phyloP scores from a whole-genome alignment of 148 eudicot species.

The Silene latifolia region DNA sequence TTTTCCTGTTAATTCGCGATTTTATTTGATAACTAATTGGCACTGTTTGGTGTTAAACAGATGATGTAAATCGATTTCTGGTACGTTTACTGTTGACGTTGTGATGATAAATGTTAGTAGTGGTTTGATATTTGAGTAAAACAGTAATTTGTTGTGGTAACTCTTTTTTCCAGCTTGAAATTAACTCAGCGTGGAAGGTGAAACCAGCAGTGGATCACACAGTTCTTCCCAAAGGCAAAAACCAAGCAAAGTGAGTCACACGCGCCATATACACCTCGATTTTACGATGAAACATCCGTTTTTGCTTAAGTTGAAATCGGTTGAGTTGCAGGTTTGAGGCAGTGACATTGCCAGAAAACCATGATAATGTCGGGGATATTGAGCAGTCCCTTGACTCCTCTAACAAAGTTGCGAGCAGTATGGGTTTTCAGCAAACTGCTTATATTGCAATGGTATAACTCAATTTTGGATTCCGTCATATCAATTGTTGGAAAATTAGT shows the following conservation, averaged over 20 bases:
- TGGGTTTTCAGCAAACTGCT: conserved; percentile 54
- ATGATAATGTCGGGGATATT: conserved; percentile 53
- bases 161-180: conserved; percentile 49
- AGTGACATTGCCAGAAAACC: conserved; percentile 70
- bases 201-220: conserved; percentile 64
- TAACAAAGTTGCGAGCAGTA: conserved; percentile 29
- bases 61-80: conserved; percentile 90
- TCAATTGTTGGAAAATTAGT: no score
- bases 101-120: not conserved
- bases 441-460: conserved; percentile 76
- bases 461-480: no score
- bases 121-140: not conserved
- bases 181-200: conserved; percentile 92
- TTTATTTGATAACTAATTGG: conserved; percentile 7
- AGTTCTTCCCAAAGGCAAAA: conserved; percentile 74
- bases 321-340: conserved; percentile 55
- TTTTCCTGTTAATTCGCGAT: not conserved
- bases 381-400: conserved; percentile 53
- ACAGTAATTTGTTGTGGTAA: not conserved
- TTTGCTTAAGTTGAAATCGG: not conserved
- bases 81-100: conserved; percentile 29
- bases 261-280: not conserved
- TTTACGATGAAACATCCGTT: not conserved
- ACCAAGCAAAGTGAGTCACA: conserved; percentile 74
- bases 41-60: conserved; percentile 33